These are phyloP conservation scores for Trichosporon inkin DNA, from an alignment of 1,284 basidiomycete genomes.

Conservation along the genomic window DNA sequence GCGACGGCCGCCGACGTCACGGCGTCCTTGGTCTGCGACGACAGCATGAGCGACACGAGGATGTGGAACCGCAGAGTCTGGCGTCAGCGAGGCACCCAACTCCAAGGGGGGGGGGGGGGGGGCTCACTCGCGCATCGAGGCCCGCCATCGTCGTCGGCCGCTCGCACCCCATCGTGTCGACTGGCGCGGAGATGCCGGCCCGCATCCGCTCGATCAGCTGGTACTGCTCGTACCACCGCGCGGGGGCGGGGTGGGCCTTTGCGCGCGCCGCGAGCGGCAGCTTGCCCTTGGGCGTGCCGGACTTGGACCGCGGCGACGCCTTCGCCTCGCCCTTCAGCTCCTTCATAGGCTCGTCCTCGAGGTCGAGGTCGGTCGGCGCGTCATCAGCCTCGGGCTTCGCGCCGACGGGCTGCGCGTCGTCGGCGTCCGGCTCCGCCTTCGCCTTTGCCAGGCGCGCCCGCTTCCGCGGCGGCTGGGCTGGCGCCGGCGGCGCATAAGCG, in stretches of 20 bases:
- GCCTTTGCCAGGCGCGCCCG: neutral
- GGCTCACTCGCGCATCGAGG: constrained; percentile 61
- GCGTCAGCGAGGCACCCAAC: neutral
- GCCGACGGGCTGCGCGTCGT: neutral
- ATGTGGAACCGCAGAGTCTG: constrained; percentile 77
- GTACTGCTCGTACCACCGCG: constrained; percentile 70
- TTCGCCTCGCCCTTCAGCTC: constrained; percentile 14
- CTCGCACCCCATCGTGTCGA: constrained; percentile 70
- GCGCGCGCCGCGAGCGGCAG: constrained; percentile 51
- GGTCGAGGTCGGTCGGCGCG: neutral
- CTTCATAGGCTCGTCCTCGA: constrained; percentile 2
- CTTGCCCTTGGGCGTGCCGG: constrained; percentile 26
- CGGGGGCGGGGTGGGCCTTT: constrained; percentile 68
- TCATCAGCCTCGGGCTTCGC: too few relatives aligned
- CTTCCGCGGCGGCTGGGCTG: constrained; percentile 15
- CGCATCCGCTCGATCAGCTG: constrained; percentile 74
- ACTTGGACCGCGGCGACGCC: neutral
- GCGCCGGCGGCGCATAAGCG: constrained; percentile 18
- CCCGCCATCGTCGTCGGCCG: constrained; percentile 49
- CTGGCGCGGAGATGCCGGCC: constrained; percentile 67
- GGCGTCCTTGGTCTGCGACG: constrained; percentile 88
- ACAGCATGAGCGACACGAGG: constrained; percentile 89
- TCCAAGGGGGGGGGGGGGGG: too few relatives aligned
- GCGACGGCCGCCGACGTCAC: constrained; percentile 78
- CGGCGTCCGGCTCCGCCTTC: neutral